Evolutionary conservation across 2,329 filamentous ascomycete species (phyloP).

Genomic region (Corynespora cassiicola): DNA sequence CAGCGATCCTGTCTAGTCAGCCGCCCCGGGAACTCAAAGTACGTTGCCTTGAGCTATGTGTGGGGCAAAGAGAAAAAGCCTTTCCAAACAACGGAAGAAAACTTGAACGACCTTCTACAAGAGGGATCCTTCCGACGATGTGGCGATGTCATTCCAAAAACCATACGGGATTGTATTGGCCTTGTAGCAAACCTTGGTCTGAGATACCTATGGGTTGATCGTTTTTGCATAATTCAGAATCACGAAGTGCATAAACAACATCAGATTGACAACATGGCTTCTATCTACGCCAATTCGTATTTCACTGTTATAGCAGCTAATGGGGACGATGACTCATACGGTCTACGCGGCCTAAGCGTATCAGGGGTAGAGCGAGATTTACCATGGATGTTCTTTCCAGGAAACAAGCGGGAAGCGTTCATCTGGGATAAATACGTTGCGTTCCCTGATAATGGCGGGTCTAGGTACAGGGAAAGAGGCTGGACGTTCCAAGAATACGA

Average conservation of each 20-base stretch:
- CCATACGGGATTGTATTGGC: conserved; percentile 7
- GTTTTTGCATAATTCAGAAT: conserved; percentile 14
- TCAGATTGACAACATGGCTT: conserved; percentile 9
- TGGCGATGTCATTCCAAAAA: conserved; percentile 2
- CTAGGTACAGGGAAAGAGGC: neutral
- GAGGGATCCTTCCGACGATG: conserved; percentile 1
- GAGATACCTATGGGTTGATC: conserved; percentile 14
- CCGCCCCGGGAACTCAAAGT: neutral
- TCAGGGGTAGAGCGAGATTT: too few species aligned
- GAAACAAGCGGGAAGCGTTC: too few species aligned
- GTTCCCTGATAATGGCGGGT: neutral
- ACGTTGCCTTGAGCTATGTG: conserved; percentile 5
- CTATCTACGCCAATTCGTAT: conserved; percentile 13
- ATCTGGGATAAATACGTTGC: too few species aligned
- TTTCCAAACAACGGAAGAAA: conserved; percentile 2
- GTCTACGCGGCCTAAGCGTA: conserved; percentile 9
- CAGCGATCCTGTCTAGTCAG: conserved; percentile 2
- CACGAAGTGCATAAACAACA: neutral
- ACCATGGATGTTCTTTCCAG: too few species aligned
- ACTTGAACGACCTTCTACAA: neutral
- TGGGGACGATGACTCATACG: conserved; percentile 5
- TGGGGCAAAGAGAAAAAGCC: neutral
- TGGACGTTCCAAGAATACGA: conserved; percentile 1
- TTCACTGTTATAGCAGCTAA: conserved; percentile 11
- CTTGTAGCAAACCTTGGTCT: conserved; percentile 2